Conservation (phyloP, 164 flowering plant genomes). For the Vitis rotundifolia region DNA sequence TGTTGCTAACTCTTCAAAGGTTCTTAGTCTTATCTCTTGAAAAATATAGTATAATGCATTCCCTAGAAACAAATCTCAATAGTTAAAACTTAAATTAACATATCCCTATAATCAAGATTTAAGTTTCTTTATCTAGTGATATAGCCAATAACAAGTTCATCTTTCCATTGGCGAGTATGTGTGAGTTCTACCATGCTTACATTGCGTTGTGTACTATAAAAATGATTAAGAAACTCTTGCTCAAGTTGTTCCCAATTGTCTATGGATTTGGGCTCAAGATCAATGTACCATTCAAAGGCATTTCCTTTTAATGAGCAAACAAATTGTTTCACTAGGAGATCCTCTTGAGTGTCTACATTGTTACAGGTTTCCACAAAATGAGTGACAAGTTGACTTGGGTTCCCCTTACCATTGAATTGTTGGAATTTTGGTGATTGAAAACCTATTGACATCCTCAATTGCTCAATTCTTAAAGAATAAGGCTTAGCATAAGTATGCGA, state of each 20-base stretch:
- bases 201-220: neutral
- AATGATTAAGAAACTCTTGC: neutral
- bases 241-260: neutral
- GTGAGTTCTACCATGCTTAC: constrained; percentile 1
- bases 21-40: too few species aligned
- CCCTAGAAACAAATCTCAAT: too few species aligned
- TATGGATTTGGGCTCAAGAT: constrained; percentile 6
- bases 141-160: too few species aligned
- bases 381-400: constrained; percentile 11
- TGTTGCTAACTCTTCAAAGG: too few species aligned
- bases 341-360: neutral
- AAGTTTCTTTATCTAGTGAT: too few species aligned
- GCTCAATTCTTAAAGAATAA: too few species aligned
- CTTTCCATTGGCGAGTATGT: neutral
- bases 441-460: too few species aligned
- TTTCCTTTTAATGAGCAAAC: constrained; percentile 3
- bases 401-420: constrained; percentile 11
- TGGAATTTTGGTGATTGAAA: constrained; percentile 1
- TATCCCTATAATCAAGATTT: neutral
- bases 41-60: too few species aligned
- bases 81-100: too few species aligned
- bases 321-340: constrained; percentile 6
- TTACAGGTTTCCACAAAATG: neutral
- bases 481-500: too few species aligned
- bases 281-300: constrained; percentile 12